Percentiles rank a stretch among this genome's conserved stretches.
Evolutionary conservation across 768 basidiomycete species (phyloP).

Genomic region (Xerocomus brunneocitrinus): DNA sequence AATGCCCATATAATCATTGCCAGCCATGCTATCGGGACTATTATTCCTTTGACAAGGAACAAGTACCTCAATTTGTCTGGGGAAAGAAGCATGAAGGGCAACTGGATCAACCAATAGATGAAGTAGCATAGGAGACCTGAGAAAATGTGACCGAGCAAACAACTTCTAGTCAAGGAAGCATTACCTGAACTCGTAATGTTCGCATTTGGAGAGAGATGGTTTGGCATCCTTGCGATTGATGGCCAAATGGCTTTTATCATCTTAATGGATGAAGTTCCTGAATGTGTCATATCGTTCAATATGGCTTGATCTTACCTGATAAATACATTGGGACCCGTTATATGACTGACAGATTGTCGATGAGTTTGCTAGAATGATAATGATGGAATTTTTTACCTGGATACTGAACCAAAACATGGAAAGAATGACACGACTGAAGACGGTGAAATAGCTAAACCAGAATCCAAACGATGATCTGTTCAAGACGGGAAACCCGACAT

Average conservation of each 20-base stretch:
- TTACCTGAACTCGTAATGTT: conserved; percentile 57
- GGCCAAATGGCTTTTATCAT: conserved; percentile 88
- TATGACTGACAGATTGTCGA: conserved; percentile 35
- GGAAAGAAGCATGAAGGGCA: conserved; percentile 71
- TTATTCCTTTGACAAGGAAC: conserved; percentile 63
- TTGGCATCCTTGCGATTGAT: conserved; percentile 57
- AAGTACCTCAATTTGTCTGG: conserved; percentile 76
- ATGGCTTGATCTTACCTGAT: conserved; percentile 40
- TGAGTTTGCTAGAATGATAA: neutral
- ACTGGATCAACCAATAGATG: conserved; percentile 72
- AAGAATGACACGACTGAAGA: conserved; percentile 71
- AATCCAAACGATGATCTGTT: conserved; percentile 86
- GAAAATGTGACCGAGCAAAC: neutral
- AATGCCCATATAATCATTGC: conserved; percentile 79
- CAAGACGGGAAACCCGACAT: conserved; percentile 70
- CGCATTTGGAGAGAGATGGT: conserved; percentile 52
- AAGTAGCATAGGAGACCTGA: conserved; percentile 63
- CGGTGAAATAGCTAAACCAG: conserved; percentile 85
- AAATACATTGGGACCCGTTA: conserved; percentile 67
- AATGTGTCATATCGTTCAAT: neutral
- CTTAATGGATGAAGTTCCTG: conserved; percentile 9
- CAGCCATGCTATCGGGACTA: conserved; percentile 63
- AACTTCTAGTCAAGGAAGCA: neutral
- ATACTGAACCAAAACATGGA: conserved; percentile 84
- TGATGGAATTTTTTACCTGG: conserved; percentile 38